Evolutionary conservation across 257 asterid genomes (phyloP).

Genomic region (Hygrophila difformis): DNA sequence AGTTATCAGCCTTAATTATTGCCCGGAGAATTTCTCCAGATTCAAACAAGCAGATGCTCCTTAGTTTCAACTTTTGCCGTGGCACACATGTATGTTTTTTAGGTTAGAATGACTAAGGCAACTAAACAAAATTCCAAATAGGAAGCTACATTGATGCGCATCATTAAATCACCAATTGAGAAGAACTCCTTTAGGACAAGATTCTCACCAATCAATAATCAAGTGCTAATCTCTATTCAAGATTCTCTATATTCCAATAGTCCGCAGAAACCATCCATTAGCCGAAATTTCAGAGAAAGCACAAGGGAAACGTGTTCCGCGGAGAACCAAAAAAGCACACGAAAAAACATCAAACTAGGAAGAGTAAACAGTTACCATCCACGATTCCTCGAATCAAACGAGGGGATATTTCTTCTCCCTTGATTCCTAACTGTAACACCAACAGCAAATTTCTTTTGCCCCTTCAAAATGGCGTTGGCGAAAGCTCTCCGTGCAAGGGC

Average conservation of each 20-base stretch:
- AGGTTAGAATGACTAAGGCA: no score
- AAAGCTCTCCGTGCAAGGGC: conserved; percentile 16
- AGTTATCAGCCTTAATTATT: no score
- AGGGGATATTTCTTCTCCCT: conserved; percentile 23
- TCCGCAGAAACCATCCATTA: neutral
- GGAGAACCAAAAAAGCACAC: neutral
- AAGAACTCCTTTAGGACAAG: neutral
- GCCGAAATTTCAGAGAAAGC: neutral
- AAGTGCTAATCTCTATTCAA: neutral
- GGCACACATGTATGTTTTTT: no score
- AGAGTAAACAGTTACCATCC: conserved; percentile 24
- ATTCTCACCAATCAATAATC: conserved; percentile 11
- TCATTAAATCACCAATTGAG: neutral
- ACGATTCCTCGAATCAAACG: conserved; percentile 31
- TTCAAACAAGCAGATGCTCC: no score
- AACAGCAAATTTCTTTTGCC: conserved; percentile 16
- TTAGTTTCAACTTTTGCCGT: no score
- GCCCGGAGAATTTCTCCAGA: no score
- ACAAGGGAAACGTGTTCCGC: neutral
- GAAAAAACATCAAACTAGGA: neutral
- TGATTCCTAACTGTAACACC: conserved; percentile 11
- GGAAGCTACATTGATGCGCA: no score
- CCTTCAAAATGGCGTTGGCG: conserved; percentile 18
- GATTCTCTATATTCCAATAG: neutral
- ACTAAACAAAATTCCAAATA: no score